Evolutionary conservation across 305 asterid species (phyloP).

Genomic region (Fraxinus baroniana): DNA sequence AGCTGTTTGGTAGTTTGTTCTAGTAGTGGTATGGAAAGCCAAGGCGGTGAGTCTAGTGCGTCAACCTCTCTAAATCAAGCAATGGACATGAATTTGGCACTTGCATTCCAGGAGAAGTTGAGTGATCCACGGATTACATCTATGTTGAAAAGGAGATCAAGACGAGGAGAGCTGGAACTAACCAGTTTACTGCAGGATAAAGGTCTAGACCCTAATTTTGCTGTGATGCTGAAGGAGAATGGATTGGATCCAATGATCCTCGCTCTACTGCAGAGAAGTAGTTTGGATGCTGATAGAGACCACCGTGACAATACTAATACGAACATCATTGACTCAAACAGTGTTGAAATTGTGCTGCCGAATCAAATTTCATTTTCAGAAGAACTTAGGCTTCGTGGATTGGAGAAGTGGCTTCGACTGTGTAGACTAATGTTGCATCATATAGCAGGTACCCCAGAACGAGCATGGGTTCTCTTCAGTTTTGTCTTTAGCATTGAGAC

Average conservation of each 20-base stretch:
- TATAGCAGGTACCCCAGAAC: conserved; percentile 91
- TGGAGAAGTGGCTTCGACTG: conserved; percentile 88
- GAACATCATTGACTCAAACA: conserved; percentile 58
- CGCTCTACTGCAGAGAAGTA: conserved; percentile 96
- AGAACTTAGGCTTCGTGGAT: conserved; percentile 88
- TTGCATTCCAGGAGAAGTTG: conserved; percentile 87
- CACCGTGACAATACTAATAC: conserved; percentile 76
- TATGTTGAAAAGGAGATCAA: conserved; percentile 71
- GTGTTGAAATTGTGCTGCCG: conserved; percentile 58
- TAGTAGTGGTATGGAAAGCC: conserved; percentile 96
- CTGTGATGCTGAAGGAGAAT: conserved; percentile 98
- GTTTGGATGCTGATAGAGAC: conserved; percentile 99
- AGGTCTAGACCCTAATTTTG: conserved; percentile 98
- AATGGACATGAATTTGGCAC: conserved; percentile 83
- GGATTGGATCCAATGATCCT: conserved; percentile 98
- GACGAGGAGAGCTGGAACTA: conserved; percentile 84
- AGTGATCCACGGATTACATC: conserved; percentile 90
- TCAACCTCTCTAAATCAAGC: conserved; percentile 80
- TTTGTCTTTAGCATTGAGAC: conserved; percentile 88
- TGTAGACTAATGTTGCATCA: conserved; percentile 79
- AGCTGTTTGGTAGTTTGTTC: conserved; percentile 78
- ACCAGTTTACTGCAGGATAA: conserved; percentile 86
- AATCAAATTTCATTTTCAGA: conserved; percentile 95
- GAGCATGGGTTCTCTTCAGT: conserved; percentile 98
- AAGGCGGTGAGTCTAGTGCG: conserved; percentile 85